These are phyloP conservation scores for Hirsutella rhossiliensis DNA, from an alignment of 2,329 filamentous ascomycete species.

Conservation along the genomic window DNA sequence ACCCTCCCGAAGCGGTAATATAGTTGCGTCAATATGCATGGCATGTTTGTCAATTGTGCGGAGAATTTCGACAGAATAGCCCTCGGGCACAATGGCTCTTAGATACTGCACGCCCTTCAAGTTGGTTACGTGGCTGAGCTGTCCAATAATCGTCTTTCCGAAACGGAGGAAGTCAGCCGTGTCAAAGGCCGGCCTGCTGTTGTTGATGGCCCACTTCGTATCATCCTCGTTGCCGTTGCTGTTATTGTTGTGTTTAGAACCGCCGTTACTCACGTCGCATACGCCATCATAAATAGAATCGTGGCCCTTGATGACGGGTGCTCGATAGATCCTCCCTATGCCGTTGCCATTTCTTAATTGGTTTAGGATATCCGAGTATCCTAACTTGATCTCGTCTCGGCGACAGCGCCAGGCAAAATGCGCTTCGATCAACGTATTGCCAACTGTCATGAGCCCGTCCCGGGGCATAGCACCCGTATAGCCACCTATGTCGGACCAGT, in stretches of 20 bases:
- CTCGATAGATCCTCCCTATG: neutral
- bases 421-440: neutral
- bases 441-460: neutral
- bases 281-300: too few species aligned
- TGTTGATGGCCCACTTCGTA: conserved; percentile 5
- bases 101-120: conserved; percentile 1
- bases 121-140: conserved; percentile 3
- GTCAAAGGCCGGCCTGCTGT: conserved; percentile 3
- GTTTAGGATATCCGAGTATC: neutral
- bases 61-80: conserved; percentile 2
- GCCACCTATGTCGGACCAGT: conserved; percentile 1
- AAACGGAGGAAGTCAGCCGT: conserved; percentile 4
- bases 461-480: conserved; percentile 2
- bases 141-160: conserved; percentile 2
- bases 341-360: neutral
- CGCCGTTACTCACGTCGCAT: too few species aligned
- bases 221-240: too few species aligned
- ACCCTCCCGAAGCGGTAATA: conserved; percentile 1
- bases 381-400: conserved; percentile 1
- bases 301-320: neutral
- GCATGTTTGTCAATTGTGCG: neutral
- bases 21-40: conserved; percentile 4
- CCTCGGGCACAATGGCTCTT: conserved; percentile 1
- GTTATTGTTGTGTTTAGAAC: too few species aligned
- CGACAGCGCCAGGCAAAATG: conserved; percentile 1